Evolutionary conservation across 1,139 yeast species (phyloP).

Genomic region (Diutina sp.): DNA sequence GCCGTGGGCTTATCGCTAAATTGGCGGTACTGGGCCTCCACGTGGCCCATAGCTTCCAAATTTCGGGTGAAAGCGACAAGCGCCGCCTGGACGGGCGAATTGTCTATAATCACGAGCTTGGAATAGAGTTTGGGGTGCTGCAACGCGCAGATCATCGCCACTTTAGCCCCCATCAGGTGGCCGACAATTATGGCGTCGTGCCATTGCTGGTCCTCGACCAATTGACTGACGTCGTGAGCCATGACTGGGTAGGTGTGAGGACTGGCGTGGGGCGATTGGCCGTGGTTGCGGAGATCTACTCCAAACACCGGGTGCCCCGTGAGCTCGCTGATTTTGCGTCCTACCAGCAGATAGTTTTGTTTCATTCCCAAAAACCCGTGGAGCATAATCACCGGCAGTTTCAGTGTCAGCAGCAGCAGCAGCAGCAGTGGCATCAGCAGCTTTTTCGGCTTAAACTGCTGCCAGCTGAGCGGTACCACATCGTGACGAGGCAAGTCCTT

Average conservation of each 20-base stretch:
- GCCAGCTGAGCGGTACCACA: conserved; percentile 2
- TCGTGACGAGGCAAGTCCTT: conserved; percentile 3
- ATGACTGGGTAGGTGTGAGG: conserved; percentile 32
- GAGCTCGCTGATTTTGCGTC: conserved; percentile 16
- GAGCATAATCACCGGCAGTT: conserved; percentile 23
- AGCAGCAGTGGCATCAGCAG: neutral
- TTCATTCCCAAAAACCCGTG: conserved; percentile 41
- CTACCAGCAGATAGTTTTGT: conserved; percentile 25
- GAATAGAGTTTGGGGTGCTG: conserved; percentile 23
- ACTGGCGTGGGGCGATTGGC: conserved; percentile 26
- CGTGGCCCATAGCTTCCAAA: conserved; percentile 21
- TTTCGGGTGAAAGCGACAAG: conserved; percentile 16
- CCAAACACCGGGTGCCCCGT: conserved; percentile 23
- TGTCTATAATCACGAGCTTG: conserved; percentile 33
- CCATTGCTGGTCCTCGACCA: conserved; percentile 14
- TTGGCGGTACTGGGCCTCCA: conserved; percentile 6
- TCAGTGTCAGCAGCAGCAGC: neutral
- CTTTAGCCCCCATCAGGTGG: conserved; percentile 44
- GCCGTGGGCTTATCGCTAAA: neutral
- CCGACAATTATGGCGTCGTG: conserved; percentile 23
- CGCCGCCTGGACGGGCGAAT: conserved; percentile 23
- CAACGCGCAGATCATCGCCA: conserved; percentile 33
- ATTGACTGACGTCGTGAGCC: conserved; percentile 28
- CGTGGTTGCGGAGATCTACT: conserved; percentile 43
- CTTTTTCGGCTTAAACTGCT: conserved; percentile 4